Base-by-base conservation (phyloP, 2,329 filamentous ascomycete species). In the Alternaria ventricosa region DNA sequence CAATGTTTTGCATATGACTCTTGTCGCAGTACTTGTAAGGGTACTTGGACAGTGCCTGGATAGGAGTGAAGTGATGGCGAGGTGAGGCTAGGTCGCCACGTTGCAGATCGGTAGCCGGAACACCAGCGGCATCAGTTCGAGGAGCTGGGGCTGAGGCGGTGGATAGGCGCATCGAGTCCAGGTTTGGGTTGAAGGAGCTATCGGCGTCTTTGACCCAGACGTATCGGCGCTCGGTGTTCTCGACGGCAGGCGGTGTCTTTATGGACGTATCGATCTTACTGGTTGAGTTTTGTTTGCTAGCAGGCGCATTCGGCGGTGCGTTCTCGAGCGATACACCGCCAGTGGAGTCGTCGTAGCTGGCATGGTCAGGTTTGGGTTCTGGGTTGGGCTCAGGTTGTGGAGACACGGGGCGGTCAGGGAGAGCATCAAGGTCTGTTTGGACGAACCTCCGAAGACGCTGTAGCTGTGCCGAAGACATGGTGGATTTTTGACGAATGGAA, bases 21-120 rank as follows among this genome's bases (percentile, higher is more conserved):
- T 84, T 84, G 59, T 86, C 85, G 46, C 90, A 86, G 74, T 86
- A 92, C 58, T 80, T 83, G 65, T 86, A 84, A 0, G 88, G 87
- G 70, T 90, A 93, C 20, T 82, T 83, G 25, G 81, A 77, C 23
- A 92, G 79, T 0, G 87, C 79, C 7, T 75, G 44, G 53, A 85
- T 80, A 1, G 83, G 80, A 20, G 73, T 75, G 68, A 83, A 84
- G 54, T 67, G 82, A 9, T 79, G 73, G 22, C 69, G 71, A 20
- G 71, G 22, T 5, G 76, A 71, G 3, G 78, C 75, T 18, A 78
- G 69, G 33, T 82, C 71, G 30, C 80, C 80, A 33, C 67, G 65
- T 23, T 66, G 62, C 1, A 78, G 68, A 12, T 61, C 44, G 8
- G 58, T 63, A 3, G 59, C 53, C 8, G 75, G 66, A 13, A 73